Evolutionary conservation across 2,329 filamentous ascomycete genomes (phyloP).

Genomic region (Trichoderma koningii): DNA sequence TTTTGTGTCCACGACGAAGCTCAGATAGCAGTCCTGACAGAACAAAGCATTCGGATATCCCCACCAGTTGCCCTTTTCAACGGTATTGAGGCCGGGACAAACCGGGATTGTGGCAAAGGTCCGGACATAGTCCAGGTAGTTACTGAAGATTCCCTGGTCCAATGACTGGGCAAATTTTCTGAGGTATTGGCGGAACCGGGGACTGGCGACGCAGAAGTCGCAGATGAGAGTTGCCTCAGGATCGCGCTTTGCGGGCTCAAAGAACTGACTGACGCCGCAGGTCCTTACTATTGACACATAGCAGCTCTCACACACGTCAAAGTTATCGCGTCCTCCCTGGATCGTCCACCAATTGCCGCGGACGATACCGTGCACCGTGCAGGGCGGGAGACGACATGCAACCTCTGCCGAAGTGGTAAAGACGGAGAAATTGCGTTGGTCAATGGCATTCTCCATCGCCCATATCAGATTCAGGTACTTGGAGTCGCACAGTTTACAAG

Average conservation of each 20-base stretch:
- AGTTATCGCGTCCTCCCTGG: conserved; percentile 30
- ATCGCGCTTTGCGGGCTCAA: conserved; percentile 33
- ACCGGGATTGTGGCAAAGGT: conserved; percentile 35
- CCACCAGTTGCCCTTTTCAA: conserved; percentile 39
- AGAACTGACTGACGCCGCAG: conserved; percentile 35
- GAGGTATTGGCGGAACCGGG: conserved; percentile 35
- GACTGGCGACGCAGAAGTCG: conserved; percentile 35
- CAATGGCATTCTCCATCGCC: conserved; percentile 35
- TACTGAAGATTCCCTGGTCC: conserved; percentile 39
- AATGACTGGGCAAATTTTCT: conserved; percentile 36
- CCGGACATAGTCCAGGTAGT: conserved; percentile 36
- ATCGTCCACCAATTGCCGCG: conserved; percentile 43
- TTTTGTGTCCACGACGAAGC: conserved; percentile 36
- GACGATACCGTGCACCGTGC: conserved; percentile 36
- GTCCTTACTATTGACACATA: conserved; percentile 37
- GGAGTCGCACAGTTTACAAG: conserved; percentile 34
- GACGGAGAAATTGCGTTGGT: conserved; percentile 33
- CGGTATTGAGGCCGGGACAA: conserved; percentile 37
- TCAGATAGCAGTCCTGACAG: conserved; percentile 41
- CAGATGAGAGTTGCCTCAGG: conserved; percentile 35
- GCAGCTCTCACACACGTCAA: conserved; percentile 41
- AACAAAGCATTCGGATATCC: conserved; percentile 40
- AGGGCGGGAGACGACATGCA: conserved; percentile 34
- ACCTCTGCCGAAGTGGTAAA: conserved; percentile 35
- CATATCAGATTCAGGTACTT: conserved; percentile 32